Percentiles rank a stretch among this genome's conserved stretches.
phyloP scores from a whole-genome alignment of 192 early-diverging fungal genomes.

The Coemansia sp. region DNA sequence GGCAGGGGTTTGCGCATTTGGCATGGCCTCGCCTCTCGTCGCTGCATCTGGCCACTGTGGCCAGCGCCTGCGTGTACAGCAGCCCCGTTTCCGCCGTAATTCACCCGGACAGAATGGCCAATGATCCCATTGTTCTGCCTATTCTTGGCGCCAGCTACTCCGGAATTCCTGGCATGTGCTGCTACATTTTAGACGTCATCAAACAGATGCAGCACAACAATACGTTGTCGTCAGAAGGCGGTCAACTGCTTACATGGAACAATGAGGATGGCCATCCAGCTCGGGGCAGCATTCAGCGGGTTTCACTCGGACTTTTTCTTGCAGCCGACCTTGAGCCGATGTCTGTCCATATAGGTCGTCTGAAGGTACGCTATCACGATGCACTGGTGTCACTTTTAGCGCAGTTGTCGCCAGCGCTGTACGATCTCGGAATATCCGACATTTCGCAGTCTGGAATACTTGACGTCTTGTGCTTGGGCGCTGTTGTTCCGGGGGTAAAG shows the following conservation, averaged over 20 bases:
- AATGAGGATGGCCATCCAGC: slow-evolving; percentile 1
- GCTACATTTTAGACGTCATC: not conserved
- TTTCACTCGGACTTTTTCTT: not conserved
- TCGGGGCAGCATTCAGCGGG: not conserved
- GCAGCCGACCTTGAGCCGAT: not conserved
- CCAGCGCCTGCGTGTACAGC: not conserved
- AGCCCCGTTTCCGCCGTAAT: not conserved
- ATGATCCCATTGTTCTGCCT: not conserved
- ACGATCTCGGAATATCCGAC: not conserved
- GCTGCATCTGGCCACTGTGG: not conserved
- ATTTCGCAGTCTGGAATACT: not conserved
- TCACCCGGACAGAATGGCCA: not conserved
- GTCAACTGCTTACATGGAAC: not conserved
- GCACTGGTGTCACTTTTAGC: not conserved
- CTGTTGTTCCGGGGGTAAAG: not conserved
- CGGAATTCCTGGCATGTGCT: not conserved
- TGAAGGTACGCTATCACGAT: not conserved
- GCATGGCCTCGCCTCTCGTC: not conserved
- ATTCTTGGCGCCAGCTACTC: not conserved
- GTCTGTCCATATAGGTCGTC: not conserved
- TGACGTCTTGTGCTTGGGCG: not conserved
- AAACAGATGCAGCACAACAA: not conserved
- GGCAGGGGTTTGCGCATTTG: not conserved
- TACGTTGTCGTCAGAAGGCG: not conserved
- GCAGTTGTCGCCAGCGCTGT: not conserved